Evolutionary conservation across 768 basidiomycete species (phyloP), one percentile per base, ranked within the genome.

Genomic region (Phlebiopsis flavidoalba): DNA sequence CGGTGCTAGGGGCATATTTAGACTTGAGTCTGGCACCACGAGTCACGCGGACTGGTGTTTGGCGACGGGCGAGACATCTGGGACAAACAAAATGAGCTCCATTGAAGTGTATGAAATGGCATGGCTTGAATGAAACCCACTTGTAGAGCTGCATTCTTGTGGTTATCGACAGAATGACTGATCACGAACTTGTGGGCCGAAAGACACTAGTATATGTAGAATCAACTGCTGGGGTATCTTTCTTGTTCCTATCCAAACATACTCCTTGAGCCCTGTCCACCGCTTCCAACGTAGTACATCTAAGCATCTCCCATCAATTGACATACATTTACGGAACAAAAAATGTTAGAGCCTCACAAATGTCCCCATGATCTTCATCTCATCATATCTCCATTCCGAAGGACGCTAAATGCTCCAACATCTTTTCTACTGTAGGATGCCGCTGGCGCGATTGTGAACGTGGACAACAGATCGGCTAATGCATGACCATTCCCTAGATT

Each of bases 301-400:
- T 37, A 52, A 21, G 56, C 58, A n/a, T n/a, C n/a, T n/a, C n/a
- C n/a, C n/a, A n/a, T n/a, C 19, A n/a, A n/a, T n/a, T n/a, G n/a
- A n/a, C n/a, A n/a, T n/a, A n/a, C n/a, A n/a, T n/a, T n/a, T n/a
- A n/a, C n/a, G n/a, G n/a, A n/a, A n/a, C n/a, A n/a, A n/a, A n/a
- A n/a, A n/a, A n/a, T n/a, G n/a, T n/a, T 17, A 55, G 21, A 5
- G 40, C 60, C 15, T 22, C 57, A 55, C 57, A 61, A 8, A 48
- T 57, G 14, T 61, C 60, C 17, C 60, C 60, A 53, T 58, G 14
- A 33, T 61, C 60, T 33, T 61, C 56, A 47, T 61, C 60, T n/a
- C n/a, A n/a, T 31, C 6, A 61, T 22, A 31, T 35, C 4, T 47
- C n/a, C n/a, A n/a, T n/a, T 8, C 6, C 57, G 31, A 3, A 61